Evolutionary conservation across 768 basidiomycete species (phyloP), one percentile per base, ranked within the genome.

Genomic region (Ramaria sp.): DNA sequence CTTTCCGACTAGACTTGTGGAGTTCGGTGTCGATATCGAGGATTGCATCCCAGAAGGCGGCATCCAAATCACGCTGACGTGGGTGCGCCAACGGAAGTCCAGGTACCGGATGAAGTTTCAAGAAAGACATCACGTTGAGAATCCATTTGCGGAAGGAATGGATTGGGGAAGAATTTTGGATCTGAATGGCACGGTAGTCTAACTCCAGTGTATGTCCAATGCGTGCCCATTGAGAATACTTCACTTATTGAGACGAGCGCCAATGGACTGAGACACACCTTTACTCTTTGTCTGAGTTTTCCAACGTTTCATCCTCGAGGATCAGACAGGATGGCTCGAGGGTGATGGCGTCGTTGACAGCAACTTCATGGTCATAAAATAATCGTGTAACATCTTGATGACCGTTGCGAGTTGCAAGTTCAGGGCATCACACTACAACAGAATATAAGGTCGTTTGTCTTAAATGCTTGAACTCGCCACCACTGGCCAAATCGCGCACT

Each of bases 131-230:
- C 12, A 36, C 27, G 48, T 36, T 49, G 4, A 49, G 12, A 18
- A 49, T 49, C 48, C 48, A 49, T 27, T 49, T 49, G 12, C 48
- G 13, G 47, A n/a, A n/a, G n/a, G n/a, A 24, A 27, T 48, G 13
- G 24, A 48, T 48, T 24, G n/a, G n/a, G n/a, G n/a, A n/a, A n/a
- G n/a, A n/a, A n/a, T n/a, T n/a, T n/a, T 48, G 47, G 20, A 48
- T 48, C 28, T 48, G 47, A 27, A 48, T 48, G 13, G 47, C 47
- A 27, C 47, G 47, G 47, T 48, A 48, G 47, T 48, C 47, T 10
- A 48, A 27, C 28, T 48, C 47, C 9, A 48, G 47, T 27, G 47
- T 32, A 18, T 48, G 47, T 32, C 47, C 47, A 27, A 48, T 48
- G 25, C 47, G 47, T 12, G 47, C 47, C 47, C 47, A 48, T 27